phyloP scores from a whole-genome alignment of 2,329 filamentous ascomycete species.

The Fusarium sp. region DNA sequence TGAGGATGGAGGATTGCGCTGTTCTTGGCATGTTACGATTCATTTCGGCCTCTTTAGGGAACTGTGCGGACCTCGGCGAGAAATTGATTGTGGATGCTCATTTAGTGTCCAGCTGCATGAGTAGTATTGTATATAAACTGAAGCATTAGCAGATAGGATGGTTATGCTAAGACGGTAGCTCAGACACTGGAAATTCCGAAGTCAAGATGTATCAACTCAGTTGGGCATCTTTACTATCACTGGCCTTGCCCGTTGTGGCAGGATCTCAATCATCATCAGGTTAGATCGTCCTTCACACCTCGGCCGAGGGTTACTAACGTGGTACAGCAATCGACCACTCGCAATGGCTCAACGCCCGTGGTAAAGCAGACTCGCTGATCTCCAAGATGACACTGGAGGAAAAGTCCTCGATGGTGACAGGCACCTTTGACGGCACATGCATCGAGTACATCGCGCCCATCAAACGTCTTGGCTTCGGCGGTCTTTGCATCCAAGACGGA shows the following conservation, averaged over 20 bases:
- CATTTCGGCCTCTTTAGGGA: background rate
- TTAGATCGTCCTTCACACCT: background rate
- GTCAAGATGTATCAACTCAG: background rate
- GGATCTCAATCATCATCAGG: background rate
- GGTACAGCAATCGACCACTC: background rate
- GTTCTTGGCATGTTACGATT: background rate
- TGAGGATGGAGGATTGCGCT: background rate
- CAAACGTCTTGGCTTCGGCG: constrained; percentile 52
- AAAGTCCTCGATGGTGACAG: constrained; percentile 47
- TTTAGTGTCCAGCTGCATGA: background rate
- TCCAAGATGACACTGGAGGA: constrained; percentile 42
- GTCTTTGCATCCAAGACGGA: constrained; percentile 53
- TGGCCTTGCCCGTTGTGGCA: background rate
- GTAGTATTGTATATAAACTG: background rate
- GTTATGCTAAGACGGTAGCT: background rate
- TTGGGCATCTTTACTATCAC: background rate
- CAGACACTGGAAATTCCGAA: background rate
- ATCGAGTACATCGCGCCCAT: constrained; percentile 50
- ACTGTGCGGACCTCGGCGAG: background rate
- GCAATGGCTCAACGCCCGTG: background rate
- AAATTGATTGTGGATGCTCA: background rate
- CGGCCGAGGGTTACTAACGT: background rate
- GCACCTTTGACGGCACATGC: constrained; percentile 44
- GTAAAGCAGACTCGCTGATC: background rate
- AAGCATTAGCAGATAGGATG: background rate